Conservation (phyloP, 139 green algal genomes). For the Chlorella ohadii region DNA sequence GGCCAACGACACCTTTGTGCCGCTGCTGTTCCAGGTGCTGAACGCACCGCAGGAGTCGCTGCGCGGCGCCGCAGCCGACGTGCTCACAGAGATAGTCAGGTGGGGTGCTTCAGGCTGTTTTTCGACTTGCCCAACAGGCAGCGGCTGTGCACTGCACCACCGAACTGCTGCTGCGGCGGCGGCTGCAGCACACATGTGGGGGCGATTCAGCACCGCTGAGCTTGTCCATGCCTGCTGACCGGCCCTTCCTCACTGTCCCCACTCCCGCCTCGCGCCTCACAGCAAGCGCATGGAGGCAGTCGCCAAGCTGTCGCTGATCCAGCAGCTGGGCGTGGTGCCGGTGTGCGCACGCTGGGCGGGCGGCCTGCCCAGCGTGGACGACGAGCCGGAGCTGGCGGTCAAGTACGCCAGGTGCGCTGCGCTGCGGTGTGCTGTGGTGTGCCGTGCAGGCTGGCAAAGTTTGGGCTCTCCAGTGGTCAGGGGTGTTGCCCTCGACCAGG, state of each 20-base stretch:
- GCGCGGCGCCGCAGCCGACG: constrained; percentile 69
- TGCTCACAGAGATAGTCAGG: constrained; percentile 79
- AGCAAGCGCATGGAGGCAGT: constrained; percentile 89
- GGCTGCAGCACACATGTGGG: too few relatives aligned
- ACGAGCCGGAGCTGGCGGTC: constrained; percentile 69
- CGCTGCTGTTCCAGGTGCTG: constrained; percentile 70
- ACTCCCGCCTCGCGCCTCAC: background rate
- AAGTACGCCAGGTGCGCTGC: constrained; percentile 59
- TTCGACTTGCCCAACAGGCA: too few relatives aligned
- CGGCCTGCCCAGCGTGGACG: constrained; percentile 53
- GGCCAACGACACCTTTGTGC: constrained; percentile 84
- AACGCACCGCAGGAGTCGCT: constrained; percentile 39
- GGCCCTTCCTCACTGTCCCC: background rate
- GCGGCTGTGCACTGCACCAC: too few relatives aligned
- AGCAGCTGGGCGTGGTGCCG: constrained; percentile 71
- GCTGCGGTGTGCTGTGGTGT: background rate
- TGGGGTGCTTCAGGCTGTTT: too few relatives aligned
- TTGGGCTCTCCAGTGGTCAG: too few relatives aligned
- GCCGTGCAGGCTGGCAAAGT: too few relatives aligned
- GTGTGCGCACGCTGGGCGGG: constrained; percentile 55
- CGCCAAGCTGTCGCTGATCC: constrained; percentile 83
- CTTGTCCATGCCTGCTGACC: too few relatives aligned
- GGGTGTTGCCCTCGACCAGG: too few relatives aligned
- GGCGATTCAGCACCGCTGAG: too few relatives aligned
- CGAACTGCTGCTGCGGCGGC: too few relatives aligned